phyloP scores from a whole-genome alignment of 257 asterid genomes.

The Rehmannia glutinosa region DNA sequence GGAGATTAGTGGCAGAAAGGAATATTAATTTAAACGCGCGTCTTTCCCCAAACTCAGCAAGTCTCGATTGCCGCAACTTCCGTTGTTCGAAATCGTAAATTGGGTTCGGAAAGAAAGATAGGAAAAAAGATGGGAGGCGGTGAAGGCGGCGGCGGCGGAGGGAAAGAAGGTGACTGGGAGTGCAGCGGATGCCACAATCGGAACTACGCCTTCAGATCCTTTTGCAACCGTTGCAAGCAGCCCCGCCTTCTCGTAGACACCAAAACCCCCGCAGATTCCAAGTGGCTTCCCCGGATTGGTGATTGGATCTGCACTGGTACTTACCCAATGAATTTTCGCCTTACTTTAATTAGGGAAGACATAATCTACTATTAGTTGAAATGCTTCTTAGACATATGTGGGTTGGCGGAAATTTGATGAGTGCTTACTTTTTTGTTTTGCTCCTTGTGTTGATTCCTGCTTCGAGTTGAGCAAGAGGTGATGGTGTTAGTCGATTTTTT shows the following conservation, averaged over 20 bases:
- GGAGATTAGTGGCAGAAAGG: no score
- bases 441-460: background rate
- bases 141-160: constrained; percentile 33
- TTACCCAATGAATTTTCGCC: background rate
- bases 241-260: constrained; percentile 83
- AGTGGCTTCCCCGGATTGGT: constrained; percentile 94
- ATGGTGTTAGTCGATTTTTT: background rate
- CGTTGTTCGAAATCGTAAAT: background rate
- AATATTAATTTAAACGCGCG: no score
- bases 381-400: background rate
- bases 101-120: background rate
- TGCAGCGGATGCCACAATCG: constrained; percentile 73
- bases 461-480: background rate
- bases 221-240: constrained; percentile 87
- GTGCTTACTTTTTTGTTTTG: background rate
- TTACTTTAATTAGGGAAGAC: background rate
- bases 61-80: no score
- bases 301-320: constrained; percentile 94
- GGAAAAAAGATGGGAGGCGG: constrained; percentile 28
- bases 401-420: background rate
- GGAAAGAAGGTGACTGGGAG: constrained; percentile 89
- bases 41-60: no score
- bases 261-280: constrained; percentile 78
- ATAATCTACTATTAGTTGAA: background rate
- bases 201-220: constrained; percentile 80